Percentiles rank a stretch among this genome's conserved stretches.
phyloP scores from a whole-genome alignment of 2,329 filamentous ascomycete species.

The Penicillium sp. region DNA sequence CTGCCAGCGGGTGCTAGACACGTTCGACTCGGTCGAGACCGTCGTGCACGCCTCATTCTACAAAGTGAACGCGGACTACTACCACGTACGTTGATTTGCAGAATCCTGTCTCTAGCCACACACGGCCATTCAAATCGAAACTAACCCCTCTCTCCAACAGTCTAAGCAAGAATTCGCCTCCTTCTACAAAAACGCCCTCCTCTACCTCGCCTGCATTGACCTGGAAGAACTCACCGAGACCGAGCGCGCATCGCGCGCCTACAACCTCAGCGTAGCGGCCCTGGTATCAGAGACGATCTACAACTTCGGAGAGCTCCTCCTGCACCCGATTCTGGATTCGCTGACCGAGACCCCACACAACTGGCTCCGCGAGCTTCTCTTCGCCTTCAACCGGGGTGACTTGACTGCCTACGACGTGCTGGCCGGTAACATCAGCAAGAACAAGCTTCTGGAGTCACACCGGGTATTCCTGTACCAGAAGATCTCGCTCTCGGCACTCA shows the following conservation, averaged over 20 bases:
- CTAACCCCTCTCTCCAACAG: slow-evolving; percentile 34
- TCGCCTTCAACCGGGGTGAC: slow-evolving; percentile 96
- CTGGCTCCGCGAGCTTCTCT: slow-evolving; percentile 93
- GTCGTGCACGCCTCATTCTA: slow-evolving; percentile 97
- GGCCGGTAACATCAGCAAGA: slow-evolving; percentile 74
- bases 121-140: neutral
- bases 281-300: slow-evolving; percentile 94
- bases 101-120: neutral
- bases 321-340: slow-evolving; percentile 91
- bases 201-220: slow-evolving; percentile 96
- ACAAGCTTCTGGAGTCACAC: slow-evolving; percentile 75
- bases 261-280: slow-evolving; percentile 88
- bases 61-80: slow-evolving; percentile 90
- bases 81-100: slow-evolving; percentile 57
- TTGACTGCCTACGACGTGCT: slow-evolving; percentile 82
- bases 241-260: slow-evolving; percentile 79
- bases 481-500: slow-evolving; percentile 93
- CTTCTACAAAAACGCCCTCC: slow-evolving; percentile 95
- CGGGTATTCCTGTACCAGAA: slow-evolving; percentile 88
- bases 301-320: slow-evolving; percentile 98
- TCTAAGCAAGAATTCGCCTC: slow-evolving; percentile 87
- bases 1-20: slow-evolving; percentile 83
- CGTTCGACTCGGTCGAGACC: slow-evolving; percentile 91
- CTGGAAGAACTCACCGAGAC: slow-evolving; percentile 67
- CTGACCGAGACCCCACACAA: slow-evolving; percentile 70